Conservation (phyloP, 2,329 filamentous ascomycete species). For the Penicillium sp. region DNA sequence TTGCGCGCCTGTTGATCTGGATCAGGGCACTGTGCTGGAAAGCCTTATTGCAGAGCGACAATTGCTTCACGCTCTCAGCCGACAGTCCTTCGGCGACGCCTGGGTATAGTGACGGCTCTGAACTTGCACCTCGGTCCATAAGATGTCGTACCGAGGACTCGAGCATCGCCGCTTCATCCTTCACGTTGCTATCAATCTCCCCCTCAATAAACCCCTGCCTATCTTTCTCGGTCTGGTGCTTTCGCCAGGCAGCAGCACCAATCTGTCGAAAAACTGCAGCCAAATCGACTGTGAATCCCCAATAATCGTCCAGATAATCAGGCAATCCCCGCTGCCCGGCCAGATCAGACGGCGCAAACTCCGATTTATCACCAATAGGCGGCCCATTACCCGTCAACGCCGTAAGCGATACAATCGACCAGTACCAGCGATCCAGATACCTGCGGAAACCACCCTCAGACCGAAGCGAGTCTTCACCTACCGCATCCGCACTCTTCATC, state of each 20-base stretch:
- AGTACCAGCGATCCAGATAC: conserved; percentile 40
- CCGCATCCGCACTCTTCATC: conserved; percentile 26
- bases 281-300: conserved; percentile 40
- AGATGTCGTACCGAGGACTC: conserved; percentile 33
- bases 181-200: conserved; percentile 19
- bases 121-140: conserved; percentile 30
- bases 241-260: conserved; percentile 34
- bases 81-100: conserved; percentile 33
- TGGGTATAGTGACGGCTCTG: conserved; percentile 34
- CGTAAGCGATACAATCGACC: conserved; percentile 41
- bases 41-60: conserved; percentile 40
- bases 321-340: conserved; percentile 16
- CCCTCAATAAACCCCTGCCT: conserved; percentile 13
- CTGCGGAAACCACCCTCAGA: conserved; percentile 32
- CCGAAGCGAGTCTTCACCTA: conserved; percentile 19
- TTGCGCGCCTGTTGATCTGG: conserved; percentile 39
- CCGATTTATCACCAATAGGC: conserved; percentile 28
- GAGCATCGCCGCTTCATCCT: conserved; percentile 30
- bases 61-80: conserved; percentile 31
- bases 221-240: conserved; percentile 16
- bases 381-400: conserved; percentile 38
- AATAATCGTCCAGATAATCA: conserved; percentile 42
- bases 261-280: conserved; percentile 39
- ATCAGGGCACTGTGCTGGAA: conserved; percentile 44
- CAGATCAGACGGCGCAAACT: conserved; percentile 15